Evolutionary conservation across 2,329 filamentous ascomycete genomes (phyloP), one percentile per base, ranked within the genome.

Genomic region (Fusarium sarcochroum): DNA sequence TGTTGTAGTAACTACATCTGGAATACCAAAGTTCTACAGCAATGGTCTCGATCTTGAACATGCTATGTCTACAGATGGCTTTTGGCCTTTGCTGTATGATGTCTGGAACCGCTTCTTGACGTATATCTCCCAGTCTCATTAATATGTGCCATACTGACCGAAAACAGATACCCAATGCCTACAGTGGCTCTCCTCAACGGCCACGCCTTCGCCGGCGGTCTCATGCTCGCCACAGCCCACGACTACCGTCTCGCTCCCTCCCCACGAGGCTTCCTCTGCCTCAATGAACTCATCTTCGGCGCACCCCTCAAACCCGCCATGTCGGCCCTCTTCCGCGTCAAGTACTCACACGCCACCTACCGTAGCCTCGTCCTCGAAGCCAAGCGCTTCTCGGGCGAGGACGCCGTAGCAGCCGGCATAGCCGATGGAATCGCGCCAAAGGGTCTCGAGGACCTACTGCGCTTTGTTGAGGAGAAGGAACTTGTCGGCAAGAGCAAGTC

Each of bases 251-350:
- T 96, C 70, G 91, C 93, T 82, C 91, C 91, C 75, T 86, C 90
- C 1, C 75, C 84, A 3, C 84, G 86, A 20, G 93, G 93, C n/a
- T 94, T 89, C 79, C 78, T 92, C 38, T 95, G 93, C 79, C 81
- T 96, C 70, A 95, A 95, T 78, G 93, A 96, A 81, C 84, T 96
- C 15, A 89, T 94, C 69, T 91, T 96, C 65, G 92, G 93, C 51
- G 90, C 90, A 2, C 87, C 90, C n/a, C 85, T 96, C 35, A 87
- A 89, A 69, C 85, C 92, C 4, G 85, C 91, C 61, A 94, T 97
- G 91, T 87, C 86, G 54, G 83, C 84, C 48, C 87, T 96, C 67
- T 95, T 96, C 82, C 85, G 91, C 15, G 81, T 90, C 71, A 96
- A 95, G 79, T 77, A 90, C 5, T 72, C 84, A 0, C 77, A 84